phyloP scores from a whole-genome alignment of 1,139 yeast genomes.

The Geotrichum australiense region DNA sequence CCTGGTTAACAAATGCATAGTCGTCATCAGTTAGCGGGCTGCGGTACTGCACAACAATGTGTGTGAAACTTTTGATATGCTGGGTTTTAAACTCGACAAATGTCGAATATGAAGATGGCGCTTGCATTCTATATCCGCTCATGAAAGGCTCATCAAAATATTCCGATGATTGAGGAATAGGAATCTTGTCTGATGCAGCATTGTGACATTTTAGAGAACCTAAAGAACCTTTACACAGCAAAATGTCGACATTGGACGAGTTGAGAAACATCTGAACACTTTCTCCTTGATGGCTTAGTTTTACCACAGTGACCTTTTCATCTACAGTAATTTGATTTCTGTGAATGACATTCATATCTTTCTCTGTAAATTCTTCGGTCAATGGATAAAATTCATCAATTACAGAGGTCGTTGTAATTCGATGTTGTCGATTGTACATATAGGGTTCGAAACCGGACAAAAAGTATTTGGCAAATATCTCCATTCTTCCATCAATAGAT shows the following conservation, averaged over 20 bases:
- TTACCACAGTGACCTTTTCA: not conserved
- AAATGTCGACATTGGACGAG: constrained; percentile 6
- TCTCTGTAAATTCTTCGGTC: not conserved
- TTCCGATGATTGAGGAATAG: constrained; percentile 9
- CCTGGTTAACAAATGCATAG: constrained; percentile 31
- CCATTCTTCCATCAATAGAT: constrained; percentile 49
- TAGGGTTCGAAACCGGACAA: constrained; percentile 51
- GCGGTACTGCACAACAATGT: constrained; percentile 11
- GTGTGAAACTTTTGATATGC: constrained; percentile 6
- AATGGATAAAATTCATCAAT: not conserved
- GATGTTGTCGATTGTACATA: constrained; percentile 8
- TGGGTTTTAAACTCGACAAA: constrained; percentile 11
- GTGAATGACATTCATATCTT: not conserved
- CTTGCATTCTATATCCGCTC: constrained; percentile 10
- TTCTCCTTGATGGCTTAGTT: not conserved
- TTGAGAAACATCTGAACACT: constrained; percentile 4
- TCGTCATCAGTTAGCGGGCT: constrained; percentile 3
- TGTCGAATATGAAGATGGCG: constrained; percentile 7
- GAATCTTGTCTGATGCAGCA: constrained; percentile 3
- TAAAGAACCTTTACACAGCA: constrained; percentile 1
- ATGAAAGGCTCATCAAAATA: constrained; percentile 8
- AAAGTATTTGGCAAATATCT: constrained; percentile 42
- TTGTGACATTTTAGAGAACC: constrained; percentile 6
- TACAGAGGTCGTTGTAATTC: not conserved
- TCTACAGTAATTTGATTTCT: not conserved